Base-by-base conservation (phyloP, 1,139 yeast species). In the Kodamaea anthophila region DNA sequence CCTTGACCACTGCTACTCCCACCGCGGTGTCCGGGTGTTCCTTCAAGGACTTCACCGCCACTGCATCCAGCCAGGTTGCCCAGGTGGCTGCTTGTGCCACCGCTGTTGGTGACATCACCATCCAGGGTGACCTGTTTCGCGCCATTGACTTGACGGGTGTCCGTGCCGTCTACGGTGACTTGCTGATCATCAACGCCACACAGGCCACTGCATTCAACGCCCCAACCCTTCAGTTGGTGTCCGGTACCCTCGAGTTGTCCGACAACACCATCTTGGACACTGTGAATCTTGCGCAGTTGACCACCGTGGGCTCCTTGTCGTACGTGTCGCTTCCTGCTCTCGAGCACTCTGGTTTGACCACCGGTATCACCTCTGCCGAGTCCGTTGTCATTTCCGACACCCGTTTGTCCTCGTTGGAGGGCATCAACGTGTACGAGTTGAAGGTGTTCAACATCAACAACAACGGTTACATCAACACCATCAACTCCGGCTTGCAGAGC, bases 311-410 rank as follows among this genome's bases (percentile, higher is more conserved):
- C 53, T 62, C 84, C 39, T 73, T 91, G 52, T 61, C 68, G 57
- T 78, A 83, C 63, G 71, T 75, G 49, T 86, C 96, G 47, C 72
- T 91, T 56, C 96, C 97, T 52, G 91, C 86, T 47, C 74, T 91
- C 53, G 59, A 55, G 46, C 55, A 60, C 36, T 71, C 87, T 48
- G 79, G 84, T 58, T 83, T 88, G 59, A 67, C 78, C 55, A 49
- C 75, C 30, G 86, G 85, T 60, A 74, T 91, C 52, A 70, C 84
- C 51, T 66, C 79, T 44, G 91, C 94, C 49, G 74, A 76, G 49
- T 59, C 73, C 37, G 71, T 91, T 45, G 55, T 67, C 55, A 80
- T 91, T 51, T 78, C 96, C 40, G 96, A 91, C 71, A 91, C 98
- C 43, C 74, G 80, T 46, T 72, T 91, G 58, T 70, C 70, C 49